A percentile compares a stretch with the other conserved stretches of the same genome.
phyloP scores from a whole-genome alignment of 2,329 filamentous ascomycete species.

The Teratosphaeria pseudoeucalypti region DNA sequence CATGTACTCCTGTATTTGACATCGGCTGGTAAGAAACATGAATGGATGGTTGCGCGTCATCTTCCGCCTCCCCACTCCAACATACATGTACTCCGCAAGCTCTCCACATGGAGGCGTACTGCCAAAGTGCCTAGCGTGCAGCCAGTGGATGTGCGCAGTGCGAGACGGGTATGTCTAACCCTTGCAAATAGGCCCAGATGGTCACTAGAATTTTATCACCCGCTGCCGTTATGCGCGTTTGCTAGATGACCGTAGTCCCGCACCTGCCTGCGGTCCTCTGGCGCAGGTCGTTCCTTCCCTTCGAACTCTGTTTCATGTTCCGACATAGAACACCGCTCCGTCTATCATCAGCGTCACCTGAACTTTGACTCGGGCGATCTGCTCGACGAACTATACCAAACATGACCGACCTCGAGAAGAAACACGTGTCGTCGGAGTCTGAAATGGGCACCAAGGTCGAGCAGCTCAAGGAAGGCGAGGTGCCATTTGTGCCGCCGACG shows the following conservation, averaged over 20 bases:
- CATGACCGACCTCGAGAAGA: background rate
- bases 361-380: background rate
- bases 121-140: background rate
- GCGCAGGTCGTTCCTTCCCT: background rate
- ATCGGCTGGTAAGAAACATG: background rate
- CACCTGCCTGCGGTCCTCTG: background rate
- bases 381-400: background rate
- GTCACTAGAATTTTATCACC: background rate
- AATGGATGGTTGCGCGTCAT: background rate
- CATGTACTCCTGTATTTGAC: background rate
- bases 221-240: background rate
- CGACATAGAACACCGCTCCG: background rate
- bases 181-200: background rate
- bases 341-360: background rate
- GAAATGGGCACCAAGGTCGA: background rate
- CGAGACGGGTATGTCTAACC: background rate
- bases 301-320: background rate
- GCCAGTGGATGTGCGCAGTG: background rate
- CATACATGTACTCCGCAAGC: background rate
- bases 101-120: background rate
- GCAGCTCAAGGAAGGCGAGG: constrained; percentile 1
- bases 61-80: background rate
- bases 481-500: constrained; percentile 12
- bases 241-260: background rate
- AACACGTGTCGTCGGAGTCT: background rate